Evolutionary conservation across 345 rosid species (phyloP).

Genomic region (Hibiscus mutabilis): DNA sequence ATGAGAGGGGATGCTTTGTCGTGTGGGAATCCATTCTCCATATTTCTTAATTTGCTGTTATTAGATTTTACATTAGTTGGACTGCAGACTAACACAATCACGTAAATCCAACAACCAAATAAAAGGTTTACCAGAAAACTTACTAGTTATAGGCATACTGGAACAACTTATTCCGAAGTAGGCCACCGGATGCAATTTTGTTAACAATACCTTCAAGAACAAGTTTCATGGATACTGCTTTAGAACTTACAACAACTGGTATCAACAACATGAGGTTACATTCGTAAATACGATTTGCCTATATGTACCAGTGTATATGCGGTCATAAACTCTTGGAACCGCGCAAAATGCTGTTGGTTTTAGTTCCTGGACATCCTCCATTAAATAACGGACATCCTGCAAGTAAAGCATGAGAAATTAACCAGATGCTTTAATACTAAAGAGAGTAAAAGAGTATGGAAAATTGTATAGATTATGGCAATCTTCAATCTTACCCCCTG

Average conservation of each 20-base stretch:
- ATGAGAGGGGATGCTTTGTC: conserved; percentile 79
- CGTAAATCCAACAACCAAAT: background rate
- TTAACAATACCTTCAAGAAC: conserved; percentile 51
- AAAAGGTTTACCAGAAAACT: conserved; percentile 19
- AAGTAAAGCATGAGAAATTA: background rate
- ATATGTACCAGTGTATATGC: conserved; percentile 57
- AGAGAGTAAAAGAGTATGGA: background rate
- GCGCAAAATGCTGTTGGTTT: conserved; percentile 78
- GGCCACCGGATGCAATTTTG: conserved; percentile 64
- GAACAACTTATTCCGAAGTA: conserved; percentile 54
- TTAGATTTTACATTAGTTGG: conserved; percentile 17
- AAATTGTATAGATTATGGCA: background rate
- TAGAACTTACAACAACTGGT: background rate
- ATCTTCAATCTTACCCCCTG: conserved; percentile 50
- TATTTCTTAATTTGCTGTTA: conserved; percentile 67
- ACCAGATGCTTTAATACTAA: background rate
- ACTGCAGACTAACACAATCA: background rate
- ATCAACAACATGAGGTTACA: background rate
- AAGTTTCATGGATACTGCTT: conserved; percentile 7
- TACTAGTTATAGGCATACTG: conserved; percentile 80
- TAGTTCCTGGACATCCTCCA: conserved; percentile 81
- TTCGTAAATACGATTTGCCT: background rate
- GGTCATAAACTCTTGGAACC: conserved; percentile 89
- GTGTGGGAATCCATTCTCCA: conserved; percentile 67
- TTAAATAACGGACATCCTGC: conserved; percentile 65